Conservation (phyloP, 352 stramenopile genomes). For the Globisporangium lucens region DNA sequence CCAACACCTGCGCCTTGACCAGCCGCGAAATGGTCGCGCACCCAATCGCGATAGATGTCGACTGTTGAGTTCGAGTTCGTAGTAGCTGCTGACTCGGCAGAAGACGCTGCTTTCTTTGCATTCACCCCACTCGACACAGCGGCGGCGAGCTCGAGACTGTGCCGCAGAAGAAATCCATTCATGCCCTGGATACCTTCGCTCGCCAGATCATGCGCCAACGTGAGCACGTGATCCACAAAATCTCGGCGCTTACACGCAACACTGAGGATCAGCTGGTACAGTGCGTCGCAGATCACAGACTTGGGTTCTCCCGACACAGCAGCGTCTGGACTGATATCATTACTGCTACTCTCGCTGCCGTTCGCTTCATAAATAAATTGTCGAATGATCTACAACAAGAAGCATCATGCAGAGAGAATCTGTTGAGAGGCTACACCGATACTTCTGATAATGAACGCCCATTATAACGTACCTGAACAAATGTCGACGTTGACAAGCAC, state of each 20-base stretch:
- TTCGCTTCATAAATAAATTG: conserved; percentile 18
- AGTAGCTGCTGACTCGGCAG: neutral
- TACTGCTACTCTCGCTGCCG: neutral
- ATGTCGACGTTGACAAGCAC: conserved; percentile 9
- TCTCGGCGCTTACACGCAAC: conserved; percentile 11
- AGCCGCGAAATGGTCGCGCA: conserved; percentile 22
- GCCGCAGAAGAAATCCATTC: conserved; percentile 18
- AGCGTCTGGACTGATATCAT: neutral
- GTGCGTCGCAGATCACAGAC: conserved; percentile 3
- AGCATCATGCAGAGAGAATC: neutral
- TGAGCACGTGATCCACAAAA: conserved; percentile 24
- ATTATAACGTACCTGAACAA: conserved; percentile 8
- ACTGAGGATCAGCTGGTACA: conserved; percentile 16
- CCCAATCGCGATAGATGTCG: conserved; percentile 26
- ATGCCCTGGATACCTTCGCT: conserved; percentile 21
- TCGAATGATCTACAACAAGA: conserved; percentile 14
- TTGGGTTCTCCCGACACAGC: neutral
- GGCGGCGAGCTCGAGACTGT: conserved; percentile 29
- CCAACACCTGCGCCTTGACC: neutral
- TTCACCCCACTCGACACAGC: conserved; percentile 2
- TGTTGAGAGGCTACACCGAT: neutral
- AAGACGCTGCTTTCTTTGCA: neutral
- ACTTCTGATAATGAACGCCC: neutral
- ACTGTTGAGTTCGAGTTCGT: neutral
- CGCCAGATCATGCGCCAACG: conserved; percentile 33